Evolutionary conservation across 1,139 yeast species (phyloP).

Genomic region (Wickerhamomyces sp.): DNA sequence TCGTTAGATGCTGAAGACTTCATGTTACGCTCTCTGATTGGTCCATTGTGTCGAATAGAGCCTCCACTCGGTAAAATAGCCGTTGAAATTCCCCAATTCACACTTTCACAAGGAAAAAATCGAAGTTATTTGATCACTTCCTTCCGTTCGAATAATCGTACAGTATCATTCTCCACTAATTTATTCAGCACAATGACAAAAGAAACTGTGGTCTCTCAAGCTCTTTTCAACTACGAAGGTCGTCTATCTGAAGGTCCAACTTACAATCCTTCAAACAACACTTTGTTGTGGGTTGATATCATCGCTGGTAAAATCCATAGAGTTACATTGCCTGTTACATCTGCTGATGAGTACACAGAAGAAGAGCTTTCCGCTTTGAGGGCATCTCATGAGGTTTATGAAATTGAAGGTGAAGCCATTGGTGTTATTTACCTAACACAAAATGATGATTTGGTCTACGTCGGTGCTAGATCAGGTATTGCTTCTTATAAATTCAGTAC

Average conservation of each 20-base stretch:
- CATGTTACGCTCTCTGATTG: no score
- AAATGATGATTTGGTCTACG: constrained; percentile 35
- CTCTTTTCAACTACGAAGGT: constrained; percentile 14
- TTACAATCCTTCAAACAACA: constrained; percentile 50
- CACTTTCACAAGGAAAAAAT: no score
- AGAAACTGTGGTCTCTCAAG: not conserved
- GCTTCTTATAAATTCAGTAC: constrained; percentile 43
- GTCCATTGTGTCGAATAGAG: no score
- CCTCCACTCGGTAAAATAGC: no score
- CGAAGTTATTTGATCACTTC: no score
- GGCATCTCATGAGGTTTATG: constrained; percentile 36
- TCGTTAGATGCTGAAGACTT: no score
- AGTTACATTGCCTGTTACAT: constrained; percentile 25
- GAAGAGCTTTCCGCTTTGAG: constrained; percentile 22
- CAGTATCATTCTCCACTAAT: no score
- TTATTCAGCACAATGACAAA: constrained; percentile 2
- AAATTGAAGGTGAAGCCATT: constrained; percentile 34
- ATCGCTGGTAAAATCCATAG: constrained; percentile 53
- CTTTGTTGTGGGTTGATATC: constrained; percentile 69
- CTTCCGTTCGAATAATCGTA: no score
- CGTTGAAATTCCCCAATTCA: no score
- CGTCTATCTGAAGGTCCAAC: constrained; percentile 64
- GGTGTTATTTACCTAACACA: constrained; percentile 62
- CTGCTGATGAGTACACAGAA: constrained; percentile 20
- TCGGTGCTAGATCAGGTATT: constrained; percentile 56